Percentiles rank a stretch among this genome's conserved stretches.
Evolutionary conservation across 192 early-diverging fungal genomes (phyloP).

Genomic region (Podila minutissima): DNA sequence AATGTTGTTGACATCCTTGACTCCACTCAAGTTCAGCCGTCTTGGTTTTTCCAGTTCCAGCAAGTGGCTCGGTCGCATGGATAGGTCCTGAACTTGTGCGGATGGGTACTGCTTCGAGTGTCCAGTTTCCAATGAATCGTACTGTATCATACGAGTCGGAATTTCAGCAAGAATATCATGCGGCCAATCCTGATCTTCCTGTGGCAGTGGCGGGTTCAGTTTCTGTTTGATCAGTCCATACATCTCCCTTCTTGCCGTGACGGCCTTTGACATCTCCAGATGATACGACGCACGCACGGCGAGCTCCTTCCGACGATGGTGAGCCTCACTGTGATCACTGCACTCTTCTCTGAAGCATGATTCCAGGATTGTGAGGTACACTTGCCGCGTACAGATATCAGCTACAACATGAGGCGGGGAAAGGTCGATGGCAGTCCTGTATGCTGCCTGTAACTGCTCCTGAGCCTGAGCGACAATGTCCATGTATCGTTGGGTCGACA

Average conservation of each 20-base stretch:
- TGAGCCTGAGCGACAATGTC: constrained; percentile 11
- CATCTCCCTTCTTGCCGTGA: constrained; percentile 72
- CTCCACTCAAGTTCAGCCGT: constrained; percentile 2
- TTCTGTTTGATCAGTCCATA: constrained; percentile 59
- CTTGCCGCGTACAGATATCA: constrained; percentile 22
- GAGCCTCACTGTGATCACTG: not conserved
- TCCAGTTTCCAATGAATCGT: not conserved
- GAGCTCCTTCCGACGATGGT: not conserved
- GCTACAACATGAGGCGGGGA: constrained; percentile 21
- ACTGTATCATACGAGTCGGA: not conserved
- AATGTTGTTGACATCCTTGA: not conserved
- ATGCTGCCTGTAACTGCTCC: constrained; percentile 13
- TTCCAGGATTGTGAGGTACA: constrained; percentile 20
- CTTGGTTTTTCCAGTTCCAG: constrained; percentile 29
- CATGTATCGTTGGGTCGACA: constrained; percentile 1
- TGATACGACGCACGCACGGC: constrained; percentile 26
- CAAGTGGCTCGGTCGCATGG: constrained; percentile 1
- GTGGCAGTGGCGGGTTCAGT: constrained; percentile 14
- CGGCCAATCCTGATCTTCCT: constrained; percentile 47
- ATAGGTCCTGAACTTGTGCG: not conserved
- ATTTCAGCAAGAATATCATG: constrained; percentile 24
- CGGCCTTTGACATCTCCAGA: constrained; percentile 68
- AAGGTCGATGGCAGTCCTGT: not conserved
- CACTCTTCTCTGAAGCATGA: constrained; percentile 13
- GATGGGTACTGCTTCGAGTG: not conserved